Base-by-base conservation (phyloP, 2,329 filamentous ascomycete species). In the Phyllosticta citrichinensis region DNA sequence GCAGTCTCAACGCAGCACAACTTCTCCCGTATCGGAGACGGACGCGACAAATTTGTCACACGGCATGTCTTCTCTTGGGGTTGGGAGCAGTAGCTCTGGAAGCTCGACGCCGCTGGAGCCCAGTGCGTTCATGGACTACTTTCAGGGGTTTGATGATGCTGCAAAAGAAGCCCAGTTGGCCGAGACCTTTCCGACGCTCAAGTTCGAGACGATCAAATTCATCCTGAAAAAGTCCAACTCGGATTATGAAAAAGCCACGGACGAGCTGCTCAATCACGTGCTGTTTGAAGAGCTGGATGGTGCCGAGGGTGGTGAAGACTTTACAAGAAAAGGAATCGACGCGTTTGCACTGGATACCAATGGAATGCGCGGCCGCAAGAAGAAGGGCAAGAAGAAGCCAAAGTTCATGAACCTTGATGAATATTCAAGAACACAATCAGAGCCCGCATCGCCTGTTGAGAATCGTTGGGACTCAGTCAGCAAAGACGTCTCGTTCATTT, bases 241-340 rank as follows among this genome's bases (percentile, higher is more conserved):
- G 0, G 83, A 90, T 65, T 82, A 89, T 50, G 83, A 86, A 62
- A 79, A 80, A 14, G 84, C 90, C 1, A 85, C 95, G 64, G 91
- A 96, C 67, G 85, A 91, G 62, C 77, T 97, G 12, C 80, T 97
- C 33, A 95, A 88, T 65, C 80, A 90, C 14, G 84, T 88, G 20
- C 91, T 87, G 68, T 85, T 97, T 4, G 84, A 90, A 62, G 84
- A 91, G 61, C 82, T 82, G 0, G 78, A 83, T 59, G 77, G 81
- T 17, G 75, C 74, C 47, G 75, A 79, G 3, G 75, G 71, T 2
- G 71, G 73, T 55, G 75, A 73, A 35, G 72, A 76, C 19, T 68
- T 76, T 5, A 70, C 77, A 1, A 77, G 80, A 1, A 93, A 88
- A 69, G 89, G 91, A 0, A 79, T 97, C n/a, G 91, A 97, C 62